Percentiles rank a stretch among this genome's conserved stretches.
Evolutionary conservation across 805 yeast genomes (phyloP).

Genomic region (Myxozyma neotropica): DNA sequence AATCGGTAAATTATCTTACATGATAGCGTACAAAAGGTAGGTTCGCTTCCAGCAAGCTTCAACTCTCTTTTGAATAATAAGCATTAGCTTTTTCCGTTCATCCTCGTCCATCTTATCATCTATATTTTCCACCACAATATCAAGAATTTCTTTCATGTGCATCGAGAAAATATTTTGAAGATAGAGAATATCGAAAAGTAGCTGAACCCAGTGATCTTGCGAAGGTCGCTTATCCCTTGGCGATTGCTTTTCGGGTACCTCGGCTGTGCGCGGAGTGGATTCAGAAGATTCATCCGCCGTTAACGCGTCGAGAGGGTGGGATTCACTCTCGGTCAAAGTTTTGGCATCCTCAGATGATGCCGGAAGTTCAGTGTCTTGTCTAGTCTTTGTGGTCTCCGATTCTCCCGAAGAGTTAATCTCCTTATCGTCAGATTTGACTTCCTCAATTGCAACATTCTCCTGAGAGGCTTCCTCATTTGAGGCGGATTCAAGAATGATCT

Average conservation of each 20-base stretch:
- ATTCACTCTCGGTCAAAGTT: not conserved
- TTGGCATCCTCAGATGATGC: not conserved
- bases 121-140: not conserved
- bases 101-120: not conserved
- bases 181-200: constrained; percentile 27
- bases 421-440: not conserved
- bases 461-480: not conserved
- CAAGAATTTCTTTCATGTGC: not conserved
- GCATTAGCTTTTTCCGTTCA: not conserved
- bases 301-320: not conserved
- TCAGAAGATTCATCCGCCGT: not conserved
- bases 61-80: constrained; percentile 16
- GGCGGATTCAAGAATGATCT: not conserved
- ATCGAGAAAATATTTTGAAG: constrained; percentile 12
- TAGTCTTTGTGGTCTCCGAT: too few species aligned
- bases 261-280: not conserved
- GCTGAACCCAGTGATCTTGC: constrained; percentile 22
- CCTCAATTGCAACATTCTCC: not conserved
- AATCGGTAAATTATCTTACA: constrained; percentile 6
- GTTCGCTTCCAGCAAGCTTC: constrained; percentile 28
- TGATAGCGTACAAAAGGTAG: constrained; percentile 21
- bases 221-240: not conserved
- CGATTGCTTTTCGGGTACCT: not conserved
- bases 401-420: too few species aligned
- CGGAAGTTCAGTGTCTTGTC: too few species aligned